Base-by-base conservation (phyloP, 306 rosid genomes). In the Chamaecrista fasciculata region DNA sequence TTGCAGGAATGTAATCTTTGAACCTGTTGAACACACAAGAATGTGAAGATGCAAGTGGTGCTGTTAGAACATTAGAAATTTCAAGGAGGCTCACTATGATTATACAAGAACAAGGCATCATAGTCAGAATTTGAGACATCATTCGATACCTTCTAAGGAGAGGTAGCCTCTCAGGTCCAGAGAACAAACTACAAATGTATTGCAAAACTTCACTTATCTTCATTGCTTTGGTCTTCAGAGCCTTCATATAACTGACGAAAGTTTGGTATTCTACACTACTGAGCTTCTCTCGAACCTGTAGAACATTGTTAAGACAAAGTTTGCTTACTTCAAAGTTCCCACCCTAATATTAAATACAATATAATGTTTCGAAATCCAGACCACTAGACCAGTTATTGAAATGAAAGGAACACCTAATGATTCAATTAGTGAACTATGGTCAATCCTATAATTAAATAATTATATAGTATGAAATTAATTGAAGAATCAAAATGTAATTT, bases 211-310 rank as follows among this genome's bases (percentile, higher is more conserved):
- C 94, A 37, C 72, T 73, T 44, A 83, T 83, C 81, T 78, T 86
- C 94, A 90, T 79, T n/a, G 86, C 84, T 88, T 93, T 90, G 65
- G 90, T 84, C 79, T 90, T 90, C 8, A 93, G 88, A 42, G 97
- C 97, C 79, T 88, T 90, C 97, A 93, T 90, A 66, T 73, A 85
- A 66, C 80, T 80, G 67, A 90, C 96, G 72, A 90, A 93, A 68
- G 86, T 90, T 66, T 68, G 71, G 77, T 93, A 93, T 73, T 93
- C 97, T 7, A 82, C 60, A 40, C 83, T 63, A 81, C 84, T 83
- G 46, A 90, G 97, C 77, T 86, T 88, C 73, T 83, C 97, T 67
- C 80, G 81, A 55, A 90, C 98, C 98, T 92, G 86, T 11, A 77
- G 63, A 58, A 48, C 69, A 75, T 51, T 61, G 37, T 51, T 58